phyloP scores from a whole-genome alignment of 352 stramenopile species.

The Phytophthora tentaculata region DNA sequence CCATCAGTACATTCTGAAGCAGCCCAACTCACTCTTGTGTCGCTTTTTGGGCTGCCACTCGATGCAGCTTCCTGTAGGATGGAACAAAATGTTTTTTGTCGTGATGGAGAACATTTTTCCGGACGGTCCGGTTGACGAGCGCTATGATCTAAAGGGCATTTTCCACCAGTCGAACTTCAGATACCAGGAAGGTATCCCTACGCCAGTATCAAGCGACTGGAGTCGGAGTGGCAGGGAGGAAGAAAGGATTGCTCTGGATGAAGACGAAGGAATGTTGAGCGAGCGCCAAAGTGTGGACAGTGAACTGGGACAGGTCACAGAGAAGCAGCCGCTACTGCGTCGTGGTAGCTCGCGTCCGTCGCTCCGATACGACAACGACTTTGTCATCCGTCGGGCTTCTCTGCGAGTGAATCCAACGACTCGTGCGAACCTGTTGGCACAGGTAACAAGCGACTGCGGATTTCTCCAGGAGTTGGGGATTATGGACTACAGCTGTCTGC shows the following conservation, averaged over 20 bases:
- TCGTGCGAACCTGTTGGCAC: slow-evolving; percentile 73
- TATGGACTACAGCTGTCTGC: slow-evolving; percentile 89
- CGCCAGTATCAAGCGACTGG: slow-evolving; percentile 49
- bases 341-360: slow-evolving; percentile 63
- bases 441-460: slow-evolving; percentile 84
- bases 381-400: slow-evolving; percentile 70
- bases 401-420: slow-evolving; percentile 77
- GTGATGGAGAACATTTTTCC: slow-evolving; percentile 91
- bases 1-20: slow-evolving; percentile 86
- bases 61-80: slow-evolving; percentile 89
- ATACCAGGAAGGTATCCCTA: slow-evolving; percentile 46
- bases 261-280: slow-evolving; percentile 38
- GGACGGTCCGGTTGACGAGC: slow-evolving; percentile 75
- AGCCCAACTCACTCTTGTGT: slow-evolving; percentile 82
- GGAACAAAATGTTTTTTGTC: slow-evolving; percentile 92
- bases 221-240: slow-evolving; percentile 42
- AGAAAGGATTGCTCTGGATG: slow-evolving; percentile 22
- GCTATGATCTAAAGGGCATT: slow-evolving; percentile 87
- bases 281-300: slow-evolving; percentile 38
- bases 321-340: slow-evolving; percentile 63
- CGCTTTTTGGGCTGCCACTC: slow-evolving; percentile 86
- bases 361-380: slow-evolving; percentile 81
- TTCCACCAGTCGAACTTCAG: slow-evolving; percentile 71
- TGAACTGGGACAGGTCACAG: slow-evolving; percentile 45
- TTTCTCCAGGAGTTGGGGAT: slow-evolving; percentile 88